Conservation (phyloP, 441 rosid genomes). For the Biscutella laevigata region DNA sequence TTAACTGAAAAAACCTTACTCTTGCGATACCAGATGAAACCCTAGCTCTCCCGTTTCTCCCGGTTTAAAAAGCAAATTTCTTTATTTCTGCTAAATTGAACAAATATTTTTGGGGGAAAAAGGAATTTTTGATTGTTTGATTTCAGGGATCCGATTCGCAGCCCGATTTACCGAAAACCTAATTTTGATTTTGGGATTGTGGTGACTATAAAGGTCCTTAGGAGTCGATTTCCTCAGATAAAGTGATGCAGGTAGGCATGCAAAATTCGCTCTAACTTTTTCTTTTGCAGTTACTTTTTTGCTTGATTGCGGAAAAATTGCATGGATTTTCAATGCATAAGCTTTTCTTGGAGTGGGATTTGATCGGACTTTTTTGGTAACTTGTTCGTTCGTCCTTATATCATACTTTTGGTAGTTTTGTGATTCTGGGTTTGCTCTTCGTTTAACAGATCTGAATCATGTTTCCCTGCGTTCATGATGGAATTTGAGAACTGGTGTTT, state of each 20-base stretch:
- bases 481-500: slow-evolving; percentile 42
- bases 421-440: slow-evolving; percentile 28
- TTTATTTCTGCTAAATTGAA: slow-evolving; percentile 24
- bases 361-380: slow-evolving; percentile 22
- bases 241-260: slow-evolving; percentile 41
- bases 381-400: slow-evolving; percentile 17
- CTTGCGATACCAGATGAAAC: slow-evolving; percentile 55
- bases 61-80: slow-evolving; percentile 33
- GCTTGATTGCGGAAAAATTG: slow-evolving; percentile 10
- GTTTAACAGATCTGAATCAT: slow-evolving; percentile 65
- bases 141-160: slow-evolving; percentile 38
- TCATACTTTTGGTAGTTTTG: slow-evolving; percentile 19
- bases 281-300: background rate
- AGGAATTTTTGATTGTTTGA: slow-evolving; percentile 15
- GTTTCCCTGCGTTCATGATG: slow-evolving; percentile 33
- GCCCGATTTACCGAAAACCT: slow-evolving; percentile 36
- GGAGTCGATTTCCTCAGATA: slow-evolving; percentile 27
- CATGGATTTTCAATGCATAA: slow-evolving; percentile 7
- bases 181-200: slow-evolving; percentile 23
- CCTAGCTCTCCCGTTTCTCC: slow-evolving; percentile 53
- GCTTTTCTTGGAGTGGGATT: slow-evolving; percentile 18
- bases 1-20: slow-evolving; percentile 41
- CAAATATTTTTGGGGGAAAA: slow-evolving; percentile 27
- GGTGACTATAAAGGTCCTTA: slow-evolving; percentile 27
- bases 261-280: slow-evolving; percentile 15